Evolutionary conservation across 768 basidiomycete genomes (phyloP), one percentile per base, ranked within the genome.

Genomic region (Mycena galericulata): DNA sequence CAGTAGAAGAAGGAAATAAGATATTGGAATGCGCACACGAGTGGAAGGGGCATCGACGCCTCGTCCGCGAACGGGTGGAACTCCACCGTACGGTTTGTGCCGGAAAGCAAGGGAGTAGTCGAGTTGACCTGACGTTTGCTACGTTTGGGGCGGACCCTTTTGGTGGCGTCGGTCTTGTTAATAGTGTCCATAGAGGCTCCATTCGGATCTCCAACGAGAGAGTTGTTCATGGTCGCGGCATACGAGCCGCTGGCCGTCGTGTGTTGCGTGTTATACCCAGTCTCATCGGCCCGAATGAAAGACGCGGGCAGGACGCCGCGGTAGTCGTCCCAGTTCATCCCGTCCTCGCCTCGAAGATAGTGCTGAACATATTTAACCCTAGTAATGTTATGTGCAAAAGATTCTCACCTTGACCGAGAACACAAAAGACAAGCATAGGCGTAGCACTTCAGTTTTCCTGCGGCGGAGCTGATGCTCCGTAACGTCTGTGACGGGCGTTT

Each of bases 331-430:
- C 88, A 89, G 26, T 90, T 83, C 11, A 88, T 78, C 3, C 95
- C 93, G 74, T 94, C 93, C 71, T 95, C 92, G 55, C 90, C 93
- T 47, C 95, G 92, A 55, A 96, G 85, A 76, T 96, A 95, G 77
- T 97, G 91, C 68, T 69, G 22, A n/a, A 22, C 18, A 34, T 9
- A 6, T 5, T 30, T 29, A 9, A 43, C 10, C 9, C n/a, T n/a
- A n/a, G n/a, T n/a, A 32, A 46, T 81, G 30, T 17, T 38, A 45
- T 50, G 51, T n/a, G 50, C 22, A 55, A 26, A 22, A 34, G 18
- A 8, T 3, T 22, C 58, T 18, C 51, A 66, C 67, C 57, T 96
- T 91, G 63, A 88, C 88, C 3, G 93, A 88, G 75, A 88, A 91
- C 11, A 89, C 89, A 76, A 94, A 95, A 8, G 89, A 86, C 10